Evolutionary conservation across 176 grass and related monocot genomes (phyloP), one percentile per base, ranked within the genome.

Genomic region (Zea mays): DNA sequence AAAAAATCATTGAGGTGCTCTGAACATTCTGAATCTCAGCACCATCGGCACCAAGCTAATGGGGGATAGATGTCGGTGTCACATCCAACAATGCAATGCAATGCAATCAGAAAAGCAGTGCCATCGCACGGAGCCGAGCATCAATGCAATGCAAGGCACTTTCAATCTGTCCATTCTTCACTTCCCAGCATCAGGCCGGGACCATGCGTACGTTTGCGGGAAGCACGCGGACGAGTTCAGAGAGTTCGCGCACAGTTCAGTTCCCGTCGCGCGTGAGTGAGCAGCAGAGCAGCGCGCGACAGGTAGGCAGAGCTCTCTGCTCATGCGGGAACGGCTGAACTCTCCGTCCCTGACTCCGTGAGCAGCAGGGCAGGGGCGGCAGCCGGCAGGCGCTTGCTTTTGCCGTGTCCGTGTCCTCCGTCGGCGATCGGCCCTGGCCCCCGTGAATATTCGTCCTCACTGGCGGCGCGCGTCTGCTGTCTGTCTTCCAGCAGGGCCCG

Each of bases 201-300:
- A 52, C 62, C 48, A 44, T 19, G 5, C 52, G 16, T 7, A 34
- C 6, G 35, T 27, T 66, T 41, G 75, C 49, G 35, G 4, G 67
- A 41, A 27, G 76, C 76, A 67, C 27, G 27, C 76, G 63, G 62
- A 79, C n/a, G 37, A 79, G 76, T 55, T 67, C 76, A 67, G 47
- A 42, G 75, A 54, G 62, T 78, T 41, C 42, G 35, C 46, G 59
- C 40, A 10, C 59, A 77, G 74, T 51, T 6, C 0, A 21, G 19
- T 20, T 33, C 21, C 58, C 54, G 20, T 3, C 54, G 54, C 54
- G 17, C 19, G 19, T 20, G 37, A 67, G 7, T 15, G 38, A 34
- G 33, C 62, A 7, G 43, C 54, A 36, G 77, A 67, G 64, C 77
- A 56, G 27, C 27, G 38, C 27, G 6, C 27, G 72, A 17, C 52